Evolutionary conservation across 1,284 basidiomycete genomes (phyloP), one percentile per base, ranked within the genome.

Genomic region (Fomitiporia mediterranea): DNA sequence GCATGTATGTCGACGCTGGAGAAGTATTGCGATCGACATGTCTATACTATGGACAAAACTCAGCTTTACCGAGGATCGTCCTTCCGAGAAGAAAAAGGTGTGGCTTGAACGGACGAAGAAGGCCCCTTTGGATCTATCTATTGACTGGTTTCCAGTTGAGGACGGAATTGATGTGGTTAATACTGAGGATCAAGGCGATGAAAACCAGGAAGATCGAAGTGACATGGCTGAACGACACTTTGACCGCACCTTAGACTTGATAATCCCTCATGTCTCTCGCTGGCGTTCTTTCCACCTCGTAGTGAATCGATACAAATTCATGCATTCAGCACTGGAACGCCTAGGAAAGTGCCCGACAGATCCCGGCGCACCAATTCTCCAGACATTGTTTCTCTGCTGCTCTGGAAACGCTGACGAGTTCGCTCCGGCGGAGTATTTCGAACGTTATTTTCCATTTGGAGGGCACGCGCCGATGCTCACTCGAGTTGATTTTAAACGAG

Each of bases 401-500:
- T 72, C 78, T 56, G 68, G 68, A 25, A 65, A 68, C 35, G 51
- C 51, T 28, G 75, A 80, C 4, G 73, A 77, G 5, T 9, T 21
- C 37, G 6, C 60, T 59, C 57, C 67, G 67, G 62, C 69, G 73
- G 37, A 58, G n/a, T 72, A 74, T 25, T 61, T 63, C n/a, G n/a
- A n/a, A n/a, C n/a, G n/a, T n/a, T n/a, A n/a, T 25, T 35, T 50
- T 11, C 32, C 47, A 11, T 86, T 87, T 68, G 65, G 74, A 19
- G 81, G 81, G 0, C 68, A 71, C 37, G 78, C 77, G n/a, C 84
- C 84, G 1, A 72, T 68, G 13, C 67, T 87, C 2, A 68, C 65
- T n/a, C 62, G 66, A 5, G 65, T 79, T 19, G 68, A 70, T 1
- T 69, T 87, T 17, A 84, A 81, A 81, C 83, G 82, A 32, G 80